Evolutionary conservation across 2,329 filamentous ascomycete species (phyloP).

Genomic region (Pyrenophora graminea): DNA sequence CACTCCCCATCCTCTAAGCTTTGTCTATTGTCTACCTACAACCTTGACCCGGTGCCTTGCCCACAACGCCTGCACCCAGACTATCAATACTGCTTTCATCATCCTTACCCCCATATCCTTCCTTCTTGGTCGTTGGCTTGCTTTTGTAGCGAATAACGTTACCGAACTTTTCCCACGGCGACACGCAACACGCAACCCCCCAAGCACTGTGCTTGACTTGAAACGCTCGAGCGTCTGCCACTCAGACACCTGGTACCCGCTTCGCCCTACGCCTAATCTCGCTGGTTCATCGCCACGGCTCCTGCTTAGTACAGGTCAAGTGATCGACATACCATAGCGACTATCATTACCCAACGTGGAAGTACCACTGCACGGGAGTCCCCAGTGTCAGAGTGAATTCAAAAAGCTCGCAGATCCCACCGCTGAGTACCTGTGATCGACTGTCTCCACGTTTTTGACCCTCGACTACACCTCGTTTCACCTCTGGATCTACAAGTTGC

Average conservation of each 20-base stretch:
- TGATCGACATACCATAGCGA: constrained; percentile 45
- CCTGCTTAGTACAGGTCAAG: constrained; percentile 39
- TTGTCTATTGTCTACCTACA: constrained; percentile 23
- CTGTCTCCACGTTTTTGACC: constrained; percentile 54
- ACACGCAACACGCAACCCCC: constrained; percentile 32
- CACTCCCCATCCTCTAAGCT: constrained; percentile 34
- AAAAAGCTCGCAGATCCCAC: constrained; percentile 57
- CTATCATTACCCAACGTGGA: constrained; percentile 43
- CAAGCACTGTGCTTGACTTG: constrained; percentile 41
- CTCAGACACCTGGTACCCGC: constrained; percentile 38
- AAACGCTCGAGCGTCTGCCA: constrained; percentile 46
- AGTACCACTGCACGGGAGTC: constrained; percentile 38
- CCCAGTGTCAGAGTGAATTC: constrained; percentile 46
- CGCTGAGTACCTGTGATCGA: constrained; percentile 51
- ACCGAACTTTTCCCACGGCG: constrained; percentile 29
- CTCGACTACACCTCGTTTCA: constrained; percentile 43
- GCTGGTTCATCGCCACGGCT: constrained; percentile 45
- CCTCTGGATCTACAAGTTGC: constrained; percentile 28
- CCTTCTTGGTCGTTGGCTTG: constrained; percentile 41
- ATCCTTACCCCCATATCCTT: constrained; percentile 37
- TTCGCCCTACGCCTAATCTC: constrained; percentile 40
- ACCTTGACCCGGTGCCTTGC: constrained; percentile 31
- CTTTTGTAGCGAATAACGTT: constrained; percentile 30
- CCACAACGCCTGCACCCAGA: constrained; percentile 24
- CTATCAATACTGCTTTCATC: constrained; percentile 41